Evolutionary conservation across 164 flowering plant genomes (phyloP), one percentile per base, ranked within the genome.

Genomic region (Dillenia turbinata): DNA sequence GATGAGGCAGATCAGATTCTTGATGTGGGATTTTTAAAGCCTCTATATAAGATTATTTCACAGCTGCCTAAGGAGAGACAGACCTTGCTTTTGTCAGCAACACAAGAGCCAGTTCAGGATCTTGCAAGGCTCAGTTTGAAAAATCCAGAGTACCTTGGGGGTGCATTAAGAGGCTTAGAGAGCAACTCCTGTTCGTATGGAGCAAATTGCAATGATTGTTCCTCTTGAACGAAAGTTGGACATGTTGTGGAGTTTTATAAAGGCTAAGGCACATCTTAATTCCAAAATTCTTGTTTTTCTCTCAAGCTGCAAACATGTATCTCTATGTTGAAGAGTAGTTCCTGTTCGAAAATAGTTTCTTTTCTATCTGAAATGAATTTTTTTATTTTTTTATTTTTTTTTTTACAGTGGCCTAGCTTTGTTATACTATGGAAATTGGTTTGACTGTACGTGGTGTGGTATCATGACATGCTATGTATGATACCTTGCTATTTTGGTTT

Each of bases 1-100:
- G 99, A 92, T 75, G 99, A 92, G 86, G 99, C 97, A 57, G 99
- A 95, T 73, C 93, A 96, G 44, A 72, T 91, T 62, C 97, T 94
- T 76, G 99, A 94, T 73, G 69, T 60, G 14, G 85, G 82, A 44
- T 94, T 94, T 70, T 85, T 84, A 76, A 71, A 71, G 56, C 72
- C 65, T 22, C n/a, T 94, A 59, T 82, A 92, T 85, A 89, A 96
- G 54, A 86, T 91, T 53, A 72, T 92, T 45, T 86, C 97, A 2
- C 97, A 89, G 78, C 79, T 95, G 14, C 97, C 97, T 40, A 91
- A 82, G 62, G 70, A 59, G 43, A 77, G 99, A 47, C 99, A 95
- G 59, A 95, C 97, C 46, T 72, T 95, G 57, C 92, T 95, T 53
- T 95, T 92, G 72, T 92, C 97, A 8, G 97, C 97, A 52, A 95